Conservation (phyloP, 768 basidiomycete genomes). For the Lepiota brunneoincarnata region DNA sequence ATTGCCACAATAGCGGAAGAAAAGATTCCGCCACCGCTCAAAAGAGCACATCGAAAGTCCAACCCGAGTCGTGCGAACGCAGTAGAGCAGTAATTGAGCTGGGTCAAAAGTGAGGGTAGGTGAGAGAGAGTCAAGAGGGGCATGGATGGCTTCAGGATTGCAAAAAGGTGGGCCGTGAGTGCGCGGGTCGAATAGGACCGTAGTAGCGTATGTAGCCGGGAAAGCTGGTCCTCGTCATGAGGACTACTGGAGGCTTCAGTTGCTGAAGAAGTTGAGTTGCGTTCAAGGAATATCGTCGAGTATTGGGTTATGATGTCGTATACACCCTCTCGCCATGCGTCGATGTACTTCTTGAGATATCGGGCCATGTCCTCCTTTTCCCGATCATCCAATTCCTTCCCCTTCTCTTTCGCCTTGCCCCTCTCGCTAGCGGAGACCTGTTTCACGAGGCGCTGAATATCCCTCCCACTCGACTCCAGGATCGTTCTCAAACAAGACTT, state of each 20-base stretch:
- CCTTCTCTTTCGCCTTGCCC: constrained; percentile 17
- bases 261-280: constrained; percentile 30
- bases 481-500: constrained; percentile 58
- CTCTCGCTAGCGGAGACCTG: constrained; percentile 12
- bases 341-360: constrained; percentile 84
- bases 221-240: constrained; percentile 21
- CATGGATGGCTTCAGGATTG: constrained; percentile 60
- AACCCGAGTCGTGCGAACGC: constrained; percentile 92
- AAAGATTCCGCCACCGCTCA: constrained; percentile 47
- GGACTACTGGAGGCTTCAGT: constrained; percentile 16
- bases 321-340: constrained; percentile 88
- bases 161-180: constrained; percentile 64
- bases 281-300: constrained; percentile 84
- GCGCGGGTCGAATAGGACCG: constrained; percentile 62
- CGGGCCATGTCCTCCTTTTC: constrained; percentile 71
- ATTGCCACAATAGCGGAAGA: constrained; percentile 57
- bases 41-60: constrained; percentile 76
- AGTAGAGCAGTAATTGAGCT: constrained; percentile 89
- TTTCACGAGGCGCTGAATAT: constrained; percentile 35
- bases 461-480: constrained; percentile 51
- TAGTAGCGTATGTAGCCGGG: constrained; percentile 49
- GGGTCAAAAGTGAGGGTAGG: constrained; percentile 83
- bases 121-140: constrained; percentile 59
- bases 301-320: constrained; percentile 92
- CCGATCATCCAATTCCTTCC: constrained; percentile 45